A percentile compares a stretch with the other conserved stretches of the same genome.
These are phyloP conservation scores for Colletotrichum falcatum DNA, from an alignment of 2,329 filamentous ascomycete genomes.

Conservation along the genomic window DNA sequence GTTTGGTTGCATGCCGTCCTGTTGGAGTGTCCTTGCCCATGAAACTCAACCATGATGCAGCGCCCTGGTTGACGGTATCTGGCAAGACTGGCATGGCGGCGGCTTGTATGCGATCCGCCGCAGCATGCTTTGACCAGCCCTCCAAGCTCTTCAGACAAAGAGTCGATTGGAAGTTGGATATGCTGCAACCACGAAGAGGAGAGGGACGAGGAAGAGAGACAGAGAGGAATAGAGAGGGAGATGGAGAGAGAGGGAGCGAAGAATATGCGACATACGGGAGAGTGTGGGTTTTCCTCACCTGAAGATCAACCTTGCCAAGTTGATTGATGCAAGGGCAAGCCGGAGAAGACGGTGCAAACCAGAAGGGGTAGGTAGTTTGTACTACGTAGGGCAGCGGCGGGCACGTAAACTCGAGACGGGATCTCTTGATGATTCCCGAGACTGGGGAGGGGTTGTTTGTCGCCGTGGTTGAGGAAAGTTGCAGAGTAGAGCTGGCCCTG, in stretches of 20 bases:
- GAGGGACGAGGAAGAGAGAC: not conserved
- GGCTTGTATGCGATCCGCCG: constrained; percentile 9
- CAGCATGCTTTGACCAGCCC: constrained; percentile 12
- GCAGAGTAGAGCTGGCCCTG: not conserved
- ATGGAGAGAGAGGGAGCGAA: not conserved
- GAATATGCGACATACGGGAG: constrained; percentile 23
- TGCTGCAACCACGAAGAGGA: too few species aligned
- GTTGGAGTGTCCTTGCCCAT: constrained; percentile 11
- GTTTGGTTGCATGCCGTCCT: constrained; percentile 10
- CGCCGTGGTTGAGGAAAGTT: constrained; percentile 1
- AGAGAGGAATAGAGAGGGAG: not conserved
- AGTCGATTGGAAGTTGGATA: not conserved
- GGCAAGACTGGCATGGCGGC: not conserved
- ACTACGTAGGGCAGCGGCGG: not conserved
- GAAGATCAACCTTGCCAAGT: constrained; percentile 27
- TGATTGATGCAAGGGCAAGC: constrained; percentile 30
- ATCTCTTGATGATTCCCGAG: constrained; percentile 25
- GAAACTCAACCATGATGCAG: not conserved
- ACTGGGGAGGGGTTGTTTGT: not conserved
- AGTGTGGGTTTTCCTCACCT: constrained; percentile 24
- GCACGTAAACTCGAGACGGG: not conserved
- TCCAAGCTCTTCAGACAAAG: not conserved
- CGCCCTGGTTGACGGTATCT: constrained; percentile 3
- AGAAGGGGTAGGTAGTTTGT: not conserved
- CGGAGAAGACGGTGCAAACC: not conserved